Conservation (phyloP, 1,139 yeast species). For the Yamadazyma friedrichii region DNA sequence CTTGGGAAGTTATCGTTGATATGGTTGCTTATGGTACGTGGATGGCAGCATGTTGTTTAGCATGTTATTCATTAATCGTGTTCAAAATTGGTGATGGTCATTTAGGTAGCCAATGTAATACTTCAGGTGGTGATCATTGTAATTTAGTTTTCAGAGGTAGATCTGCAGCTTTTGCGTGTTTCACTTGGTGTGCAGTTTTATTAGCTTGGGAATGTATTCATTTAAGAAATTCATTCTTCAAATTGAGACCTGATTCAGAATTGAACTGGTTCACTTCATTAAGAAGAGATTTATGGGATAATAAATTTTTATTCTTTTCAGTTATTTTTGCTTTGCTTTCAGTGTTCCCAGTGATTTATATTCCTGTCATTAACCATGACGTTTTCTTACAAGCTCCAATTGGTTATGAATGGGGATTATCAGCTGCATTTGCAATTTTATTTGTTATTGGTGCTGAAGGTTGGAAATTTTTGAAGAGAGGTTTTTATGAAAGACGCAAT, state of each 20-base stretch:
- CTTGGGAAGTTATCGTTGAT: slow-evolving; percentile 31
- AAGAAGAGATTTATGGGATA: slow-evolving; percentile 63
- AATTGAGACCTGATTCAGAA: slow-evolving; percentile 63
- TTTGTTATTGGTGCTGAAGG: slow-evolving; percentile 60
- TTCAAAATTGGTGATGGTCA: slow-evolving; percentile 31
- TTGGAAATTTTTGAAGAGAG: slow-evolving; percentile 65
- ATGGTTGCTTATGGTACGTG: slow-evolving; percentile 35
- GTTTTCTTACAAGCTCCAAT: slow-evolving; percentile 78
- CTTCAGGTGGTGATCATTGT: slow-evolving; percentile 30
- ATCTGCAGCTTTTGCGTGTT: slow-evolving; percentile 69
- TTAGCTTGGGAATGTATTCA: slow-evolving; percentile 85
- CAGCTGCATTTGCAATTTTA: slow-evolving; percentile 58
- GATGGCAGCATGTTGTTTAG: slow-evolving; percentile 36
- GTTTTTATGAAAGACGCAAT: slow-evolving; percentile 37
- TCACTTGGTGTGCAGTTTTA: slow-evolving; percentile 81
- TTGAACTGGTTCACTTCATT: slow-evolving; percentile 49
- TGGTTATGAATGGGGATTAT: slow-evolving; percentile 79
- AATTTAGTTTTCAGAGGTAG: slow-evolving; percentile 66
- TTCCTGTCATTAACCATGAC: slow-evolving; percentile 74
- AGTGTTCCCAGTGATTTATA: slow-evolving; percentile 77
- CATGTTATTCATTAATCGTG: slow-evolving; percentile 30
- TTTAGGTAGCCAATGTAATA: slow-evolving; percentile 27
- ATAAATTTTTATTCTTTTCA: slow-evolving; percentile 80
- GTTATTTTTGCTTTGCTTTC: slow-evolving; percentile 65
- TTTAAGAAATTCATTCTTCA: slow-evolving; percentile 63